phyloP scores from a whole-genome alignment of 1,284 basidiomycete genomes.

The Melampsora americana region DNA sequence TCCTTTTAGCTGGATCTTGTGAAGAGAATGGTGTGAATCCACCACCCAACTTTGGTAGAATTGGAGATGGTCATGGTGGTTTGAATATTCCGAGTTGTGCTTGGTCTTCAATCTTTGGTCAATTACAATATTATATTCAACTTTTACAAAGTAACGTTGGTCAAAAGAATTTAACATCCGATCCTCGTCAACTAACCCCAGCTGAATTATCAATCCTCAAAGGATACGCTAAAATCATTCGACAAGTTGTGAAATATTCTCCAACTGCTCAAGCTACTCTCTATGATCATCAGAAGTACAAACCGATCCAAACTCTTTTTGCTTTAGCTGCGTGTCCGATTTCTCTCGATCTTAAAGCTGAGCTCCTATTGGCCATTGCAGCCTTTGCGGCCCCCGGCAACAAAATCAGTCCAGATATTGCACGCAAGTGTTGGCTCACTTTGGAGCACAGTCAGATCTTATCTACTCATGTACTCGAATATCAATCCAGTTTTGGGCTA shows the following conservation, averaged over 20 bases:
- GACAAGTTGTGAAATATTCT: conserved; percentile 74
- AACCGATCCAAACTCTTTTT: conserved; percentile 71
- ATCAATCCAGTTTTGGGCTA: conserved; percentile 26
- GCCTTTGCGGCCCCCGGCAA: conserved; percentile 70
- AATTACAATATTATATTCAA: conserved; percentile 42
- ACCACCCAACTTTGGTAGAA: conserved; percentile 18
- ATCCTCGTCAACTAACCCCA: conserved; percentile 24
- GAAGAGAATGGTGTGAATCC: conserved; percentile 26
- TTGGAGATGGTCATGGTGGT: conserved; percentile 34
- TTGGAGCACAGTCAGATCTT: conserved; percentile 44
- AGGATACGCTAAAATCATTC: conserved; percentile 62
- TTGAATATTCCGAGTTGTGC: conserved; percentile 37
- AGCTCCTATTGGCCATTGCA: conserved; percentile 74
- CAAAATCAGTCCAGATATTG: conserved; percentile 69
- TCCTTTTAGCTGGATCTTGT: conserved; percentile 58
- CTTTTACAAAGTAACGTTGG: conserved; percentile 18
- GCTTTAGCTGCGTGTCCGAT: conserved; percentile 74
- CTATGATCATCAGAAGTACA: conserved; percentile 66
- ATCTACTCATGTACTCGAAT: conserved; percentile 31
- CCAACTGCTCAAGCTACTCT: conserved; percentile 74
- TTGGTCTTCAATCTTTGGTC: conserved; percentile 43
- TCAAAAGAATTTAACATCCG: conserved; percentile 29
- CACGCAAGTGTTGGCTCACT: conserved; percentile 54
- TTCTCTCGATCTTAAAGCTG: conserved; percentile 86
- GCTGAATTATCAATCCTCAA: conserved; percentile 29